These are phyloP conservation scores for Diaporthe helianthi DNA, from an alignment of 2,329 filamentous ascomycete genomes.

Conservation along the genomic window DNA sequence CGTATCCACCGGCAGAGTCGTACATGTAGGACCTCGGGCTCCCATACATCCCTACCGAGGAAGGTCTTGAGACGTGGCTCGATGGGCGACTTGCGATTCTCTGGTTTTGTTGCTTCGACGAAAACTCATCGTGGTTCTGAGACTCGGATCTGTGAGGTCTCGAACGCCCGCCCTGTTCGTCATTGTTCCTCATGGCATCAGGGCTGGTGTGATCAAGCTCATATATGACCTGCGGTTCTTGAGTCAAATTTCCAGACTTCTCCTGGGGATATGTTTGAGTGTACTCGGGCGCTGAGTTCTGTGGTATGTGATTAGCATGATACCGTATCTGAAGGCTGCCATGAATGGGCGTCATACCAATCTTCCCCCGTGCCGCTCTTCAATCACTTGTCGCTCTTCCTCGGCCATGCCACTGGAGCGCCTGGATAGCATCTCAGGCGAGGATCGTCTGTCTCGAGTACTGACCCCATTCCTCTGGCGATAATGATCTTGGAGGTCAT, in stretches of 20 bases:
- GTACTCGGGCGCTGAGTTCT: not conserved
- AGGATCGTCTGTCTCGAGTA: slow-evolving; percentile 7
- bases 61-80: not conserved
- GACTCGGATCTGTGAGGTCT: not conserved
- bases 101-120: not conserved
- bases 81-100: not conserved
- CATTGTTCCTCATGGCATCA: not conserved
- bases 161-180: not conserved
- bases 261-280: not conserved
- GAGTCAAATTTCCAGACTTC: not conserved
- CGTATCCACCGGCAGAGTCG: not conserved
- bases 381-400: no score
- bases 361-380: no score
- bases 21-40: not conserved
- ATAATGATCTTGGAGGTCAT: slow-evolving; percentile 9
- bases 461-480: slow-evolving; percentile 11
- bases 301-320: not conserved
- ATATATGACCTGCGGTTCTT: not conserved
- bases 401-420: not conserved
- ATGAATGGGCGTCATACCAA: no score
- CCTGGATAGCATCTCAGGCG: slow-evolving; percentile 22
- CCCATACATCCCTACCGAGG: not conserved
- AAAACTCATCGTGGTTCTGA: not conserved
- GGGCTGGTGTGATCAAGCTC: not conserved
- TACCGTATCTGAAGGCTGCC: not conserved